Base-by-base conservation (phyloP, 192 early-diverging fungal genomes). In the Lunasporangiospora selenospora region DNA sequence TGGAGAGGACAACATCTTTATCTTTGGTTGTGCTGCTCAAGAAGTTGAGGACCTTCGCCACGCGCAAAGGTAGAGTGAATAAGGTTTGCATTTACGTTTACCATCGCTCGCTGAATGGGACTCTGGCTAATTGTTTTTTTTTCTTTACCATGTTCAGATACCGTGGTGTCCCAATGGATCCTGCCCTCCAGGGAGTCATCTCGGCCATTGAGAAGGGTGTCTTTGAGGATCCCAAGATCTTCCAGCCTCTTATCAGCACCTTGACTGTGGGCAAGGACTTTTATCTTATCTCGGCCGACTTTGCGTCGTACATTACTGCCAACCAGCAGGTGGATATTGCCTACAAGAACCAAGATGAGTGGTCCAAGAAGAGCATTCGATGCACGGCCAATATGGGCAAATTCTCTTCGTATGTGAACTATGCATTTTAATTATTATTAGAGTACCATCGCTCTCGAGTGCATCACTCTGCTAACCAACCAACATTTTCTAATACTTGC, bases 1-100 rank as follows among this genome's bases (percentile, higher is more conserved):
- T 71, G 96, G 96, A 21, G 87, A 92, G 48, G 96, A 99, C 37
- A 96, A 99, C 80, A 99, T 99, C 76, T 98, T 94, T 80, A 86
- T 96, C 80, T 99, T 99, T 87, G 97, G 97, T 37, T 84, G 87
- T 59, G 78, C 94, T 58, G 90, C 97, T 12, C 83, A 93, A 36
- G 85, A 96, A 66, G 97, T 99, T 1, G 95, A 94, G 60, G 95
- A 99, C 63, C 84, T 96, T 57, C 90, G 97, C 47, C 95, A 99
- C 77, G 86, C 87, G 30, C 89, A 97, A 75, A 85, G 88, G 81
- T 84, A 48, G 23, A 36, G 46, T 19, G 83, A 54, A 13, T 42
- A 4, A 26, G 16, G 58, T 51, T 4, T 54, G 29, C 16, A 26
- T 47, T 80, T 1, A 3, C 6, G 10, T 13, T 53, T 6, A 15